phyloP scores from a whole-genome alignment of 176 grass and related monocot species.

The Juncus inflexus region DNA sequence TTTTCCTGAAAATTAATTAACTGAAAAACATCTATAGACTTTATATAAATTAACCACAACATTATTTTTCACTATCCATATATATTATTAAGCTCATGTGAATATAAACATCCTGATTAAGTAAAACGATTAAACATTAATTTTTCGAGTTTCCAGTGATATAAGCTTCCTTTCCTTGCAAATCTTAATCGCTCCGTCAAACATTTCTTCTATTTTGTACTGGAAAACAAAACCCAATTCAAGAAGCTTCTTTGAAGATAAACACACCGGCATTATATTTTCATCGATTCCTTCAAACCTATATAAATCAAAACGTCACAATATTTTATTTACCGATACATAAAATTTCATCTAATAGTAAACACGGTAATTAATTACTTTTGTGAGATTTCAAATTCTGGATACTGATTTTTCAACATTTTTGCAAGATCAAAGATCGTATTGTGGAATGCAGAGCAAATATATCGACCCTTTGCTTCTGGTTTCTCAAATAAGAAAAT shows the following conservation, averaged over 20 bases:
- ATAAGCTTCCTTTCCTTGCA: too few species aligned
- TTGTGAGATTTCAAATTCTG: background rate
- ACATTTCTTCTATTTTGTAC: constrained; percentile 36
- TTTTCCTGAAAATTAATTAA: too few species aligned
- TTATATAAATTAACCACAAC: too few species aligned
- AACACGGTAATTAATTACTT: background rate
- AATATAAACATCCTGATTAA: too few species aligned
- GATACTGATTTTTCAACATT: constrained; percentile 18
- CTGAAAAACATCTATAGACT: too few species aligned
- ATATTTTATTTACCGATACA: background rate
- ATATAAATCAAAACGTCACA: background rate
- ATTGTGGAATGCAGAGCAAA: constrained; percentile 29
- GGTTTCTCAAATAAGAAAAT: constrained; percentile 30
- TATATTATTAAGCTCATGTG: too few species aligned
- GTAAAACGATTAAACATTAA: too few species aligned
- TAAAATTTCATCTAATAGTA: background rate
- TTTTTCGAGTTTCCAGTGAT: too few species aligned
- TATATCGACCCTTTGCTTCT: constrained; percentile 30
- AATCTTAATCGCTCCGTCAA: background rate
- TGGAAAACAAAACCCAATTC: constrained; percentile 37
- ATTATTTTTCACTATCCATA: too few species aligned
- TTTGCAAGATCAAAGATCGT: constrained; percentile 12
- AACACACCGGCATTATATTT: background rate
- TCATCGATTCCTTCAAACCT: constrained; percentile 21
- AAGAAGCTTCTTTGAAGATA: constrained; percentile 34